Percentiles rank a stretch among this genome's conserved stretches.
These are phyloP conservation scores for Bryopsis sp. DNA, from an alignment of 139 green algal species.

Conservation along the genomic window DNA sequence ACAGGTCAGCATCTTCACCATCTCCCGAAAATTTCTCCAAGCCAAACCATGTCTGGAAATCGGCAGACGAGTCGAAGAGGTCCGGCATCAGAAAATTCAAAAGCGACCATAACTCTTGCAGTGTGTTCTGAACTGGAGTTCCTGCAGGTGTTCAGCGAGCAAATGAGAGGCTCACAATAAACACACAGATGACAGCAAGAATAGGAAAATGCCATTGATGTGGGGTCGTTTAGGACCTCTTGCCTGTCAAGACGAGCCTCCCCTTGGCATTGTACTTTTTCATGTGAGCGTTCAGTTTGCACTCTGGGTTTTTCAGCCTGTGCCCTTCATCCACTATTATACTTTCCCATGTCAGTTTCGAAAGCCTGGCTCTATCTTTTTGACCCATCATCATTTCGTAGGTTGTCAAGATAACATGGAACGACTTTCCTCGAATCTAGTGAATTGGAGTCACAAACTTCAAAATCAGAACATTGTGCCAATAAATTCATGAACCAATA, in stretches of 20 bases:
- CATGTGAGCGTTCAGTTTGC: slow-evolving; percentile 83
- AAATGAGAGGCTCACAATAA: no score
- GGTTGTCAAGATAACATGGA: slow-evolving; percentile 86
- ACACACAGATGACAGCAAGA: no score
- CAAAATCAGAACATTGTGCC: no score
- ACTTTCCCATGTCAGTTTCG: slow-evolving; percentile 69
- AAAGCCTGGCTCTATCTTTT: slow-evolving; percentile 34
- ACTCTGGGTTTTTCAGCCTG: slow-evolving; percentile 94
- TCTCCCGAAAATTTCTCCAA: not conserved
- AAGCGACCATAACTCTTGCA: slow-evolving; percentile 86
- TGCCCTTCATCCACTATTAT: slow-evolving; percentile 91
- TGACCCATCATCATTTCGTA: slow-evolving; percentile 84
- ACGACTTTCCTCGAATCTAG: no score
- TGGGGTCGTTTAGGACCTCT: no score
- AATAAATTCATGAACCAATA: no score
- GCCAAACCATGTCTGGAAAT: slow-evolving; percentile 63
- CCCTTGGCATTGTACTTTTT: slow-evolving; percentile 57
- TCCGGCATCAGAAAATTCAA: slow-evolving; percentile 90
- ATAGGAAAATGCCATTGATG: no score
- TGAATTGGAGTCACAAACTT: no score
- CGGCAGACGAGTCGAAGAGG: slow-evolving; percentile 63
- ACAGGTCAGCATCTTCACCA: slow-evolving; percentile 24
- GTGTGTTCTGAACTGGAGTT: slow-evolving; percentile 55
- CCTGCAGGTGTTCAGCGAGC: no score
- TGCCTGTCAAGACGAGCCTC: slow-evolving; percentile 90